Conservation (phyloP, 306 rosid species). For the Calophaca sinica region DNA sequence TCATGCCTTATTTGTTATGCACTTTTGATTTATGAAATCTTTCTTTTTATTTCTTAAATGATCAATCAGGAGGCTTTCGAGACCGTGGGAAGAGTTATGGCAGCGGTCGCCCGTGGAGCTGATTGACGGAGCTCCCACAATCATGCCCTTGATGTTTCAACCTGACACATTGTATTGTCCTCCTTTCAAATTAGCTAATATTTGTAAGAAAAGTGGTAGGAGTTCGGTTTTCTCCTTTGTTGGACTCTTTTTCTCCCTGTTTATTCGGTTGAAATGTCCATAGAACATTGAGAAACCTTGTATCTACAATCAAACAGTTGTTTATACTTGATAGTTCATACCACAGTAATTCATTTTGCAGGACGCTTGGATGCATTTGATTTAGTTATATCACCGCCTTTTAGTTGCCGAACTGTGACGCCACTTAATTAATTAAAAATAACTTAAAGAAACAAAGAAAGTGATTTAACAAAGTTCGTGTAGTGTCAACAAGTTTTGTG, state of each 20-base stretch:
- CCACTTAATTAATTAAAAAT: too few relatives aligned
- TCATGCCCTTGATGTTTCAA: not conserved
- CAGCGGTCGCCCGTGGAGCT: constrained; percentile 73
- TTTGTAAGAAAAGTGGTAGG: constrained; percentile 54
- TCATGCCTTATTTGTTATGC: not conserved
- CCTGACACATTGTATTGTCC: constrained; percentile 38
- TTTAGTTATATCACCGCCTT: not conserved
- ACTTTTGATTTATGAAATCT: constrained; percentile 3
- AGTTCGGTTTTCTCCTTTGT: constrained; percentile 30
- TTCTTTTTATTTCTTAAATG: constrained; percentile 2
- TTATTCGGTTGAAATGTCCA: constrained; percentile 42
- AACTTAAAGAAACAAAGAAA: too few relatives aligned
- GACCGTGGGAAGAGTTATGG: constrained; percentile 75
- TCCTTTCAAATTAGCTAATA: constrained; percentile 20
- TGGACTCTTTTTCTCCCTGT: not conserved
- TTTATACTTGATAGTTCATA: constrained; percentile 46
- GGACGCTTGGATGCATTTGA: not conserved
- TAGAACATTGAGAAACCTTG: constrained; percentile 38
- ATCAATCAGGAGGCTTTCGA: constrained; percentile 69
- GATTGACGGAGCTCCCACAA: constrained; percentile 41
- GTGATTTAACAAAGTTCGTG: not conserved
- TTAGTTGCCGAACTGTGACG: not conserved
- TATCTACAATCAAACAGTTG: constrained; percentile 39
- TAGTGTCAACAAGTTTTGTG: not conserved
- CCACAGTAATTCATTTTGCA: constrained; percentile 28